Percentiles rank a stretch among this genome's conserved stretches.
phyloP scores from a whole-genome alignment of 2,329 filamentous ascomycete genomes.

The Leptographium radiaticola region DNA sequence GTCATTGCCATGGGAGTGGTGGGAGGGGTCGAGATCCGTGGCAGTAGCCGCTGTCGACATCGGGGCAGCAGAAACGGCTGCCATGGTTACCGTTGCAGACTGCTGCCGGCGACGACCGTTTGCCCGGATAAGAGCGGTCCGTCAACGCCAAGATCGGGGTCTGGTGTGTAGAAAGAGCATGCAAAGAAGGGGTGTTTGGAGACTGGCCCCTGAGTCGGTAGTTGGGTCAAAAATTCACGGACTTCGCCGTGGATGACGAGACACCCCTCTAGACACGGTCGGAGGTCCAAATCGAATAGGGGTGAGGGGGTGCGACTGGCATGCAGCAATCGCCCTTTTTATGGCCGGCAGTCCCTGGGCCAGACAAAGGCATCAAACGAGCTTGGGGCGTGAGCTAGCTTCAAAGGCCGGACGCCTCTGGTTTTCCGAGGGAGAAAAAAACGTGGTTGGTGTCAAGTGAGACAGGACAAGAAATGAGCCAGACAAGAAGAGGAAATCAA shows the following conservation, averaged over 20 bases:
- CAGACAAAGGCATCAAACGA: background rate
- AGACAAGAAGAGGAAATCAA: background rate
- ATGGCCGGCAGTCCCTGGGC: background rate
- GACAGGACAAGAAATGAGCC: background rate
- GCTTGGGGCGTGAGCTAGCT: background rate
- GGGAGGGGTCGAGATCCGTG: constrained; percentile 33
- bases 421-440: background rate
- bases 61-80: constrained; percentile 37
- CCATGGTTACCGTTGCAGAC: constrained; percentile 26
- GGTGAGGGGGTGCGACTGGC: background rate
- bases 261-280: background rate
- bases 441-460: background rate
- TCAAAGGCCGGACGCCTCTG: background rate
- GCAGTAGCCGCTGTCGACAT: constrained; percentile 18
- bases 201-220: background rate
- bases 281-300: background rate
- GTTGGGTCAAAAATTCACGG: background rate
- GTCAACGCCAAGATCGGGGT: background rate
- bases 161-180: background rate
- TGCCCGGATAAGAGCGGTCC: background rate
- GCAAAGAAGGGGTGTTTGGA: background rate
- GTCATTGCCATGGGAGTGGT: constrained; percentile 34
- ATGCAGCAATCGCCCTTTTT: background rate
- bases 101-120: background rate
- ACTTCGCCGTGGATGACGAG: background rate